phyloP scores from a whole-genome alignment of 2,329 filamentous ascomycete genomes.

The Colletotrichum caudatum region DNA sequence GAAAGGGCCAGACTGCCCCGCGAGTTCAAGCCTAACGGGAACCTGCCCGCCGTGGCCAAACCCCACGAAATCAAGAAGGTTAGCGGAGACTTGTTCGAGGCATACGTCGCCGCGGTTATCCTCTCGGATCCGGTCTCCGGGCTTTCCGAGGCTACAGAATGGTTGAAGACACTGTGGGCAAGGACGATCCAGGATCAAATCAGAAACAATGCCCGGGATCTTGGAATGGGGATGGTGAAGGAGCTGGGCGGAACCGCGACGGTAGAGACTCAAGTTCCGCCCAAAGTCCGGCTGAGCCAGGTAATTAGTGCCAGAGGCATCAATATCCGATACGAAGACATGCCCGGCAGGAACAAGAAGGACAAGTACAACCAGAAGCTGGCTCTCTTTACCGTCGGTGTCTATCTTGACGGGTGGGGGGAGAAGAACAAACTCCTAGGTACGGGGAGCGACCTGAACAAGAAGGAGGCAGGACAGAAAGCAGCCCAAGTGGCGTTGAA shows the following conservation, averaged over 20 bases:
- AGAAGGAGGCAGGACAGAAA: constrained; percentile 76
- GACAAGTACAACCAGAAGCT: constrained; percentile 66
- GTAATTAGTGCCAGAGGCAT: constrained; percentile 68
- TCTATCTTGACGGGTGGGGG: constrained; percentile 77
- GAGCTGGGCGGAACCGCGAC: constrained; percentile 40
- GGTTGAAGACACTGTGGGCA: constrained; percentile 82
- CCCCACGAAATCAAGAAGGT: constrained; percentile 72
- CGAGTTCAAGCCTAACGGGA: constrained; percentile 52
- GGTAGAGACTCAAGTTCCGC: constrained; percentile 8
- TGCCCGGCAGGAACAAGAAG: constrained; percentile 57
- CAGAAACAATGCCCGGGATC: constrained; percentile 34
- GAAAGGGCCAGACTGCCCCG: constrained; percentile 69
- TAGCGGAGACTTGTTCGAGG: constrained; percentile 89
- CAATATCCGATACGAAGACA: constrained; percentile 71
- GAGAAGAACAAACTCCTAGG: constrained; percentile 72
- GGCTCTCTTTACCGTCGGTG: constrained; percentile 71
- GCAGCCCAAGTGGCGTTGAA: constrained; percentile 74
- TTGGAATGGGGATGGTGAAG: constrained; percentile 24
- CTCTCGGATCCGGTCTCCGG: constrained; percentile 75
- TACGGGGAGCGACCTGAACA: constrained; percentile 72
- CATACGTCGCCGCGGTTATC: constrained; percentile 85
- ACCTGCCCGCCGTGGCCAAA: constrained; percentile 54
- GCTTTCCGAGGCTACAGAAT: constrained; percentile 70
- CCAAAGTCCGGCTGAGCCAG: constrained; percentile 65
- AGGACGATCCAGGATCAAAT: constrained; percentile 71